phyloP scores from a whole-genome alignment of 1,284 basidiomycete species.

The Rhodotorula sp. region DNA sequence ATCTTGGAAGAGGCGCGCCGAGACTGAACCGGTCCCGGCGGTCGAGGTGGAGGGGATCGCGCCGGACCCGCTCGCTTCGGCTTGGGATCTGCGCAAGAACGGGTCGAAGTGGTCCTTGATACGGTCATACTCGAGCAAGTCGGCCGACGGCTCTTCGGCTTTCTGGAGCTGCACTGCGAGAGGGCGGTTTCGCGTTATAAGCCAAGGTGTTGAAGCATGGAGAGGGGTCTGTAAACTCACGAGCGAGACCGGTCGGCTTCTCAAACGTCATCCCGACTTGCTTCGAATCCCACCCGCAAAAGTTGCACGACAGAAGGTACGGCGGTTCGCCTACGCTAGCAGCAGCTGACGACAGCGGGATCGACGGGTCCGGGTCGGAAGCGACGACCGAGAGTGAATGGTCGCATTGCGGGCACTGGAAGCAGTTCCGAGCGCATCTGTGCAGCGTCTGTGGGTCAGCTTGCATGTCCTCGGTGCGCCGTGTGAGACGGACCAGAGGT shows the following conservation, averaged over 20 bases:
- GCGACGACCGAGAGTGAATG: slow-evolving; percentile 84
- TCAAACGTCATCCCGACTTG: slow-evolving; percentile 89
- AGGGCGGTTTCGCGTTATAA: too few species aligned
- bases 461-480: not conserved
- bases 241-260: slow-evolving; percentile 84
- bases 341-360: slow-evolving; percentile 49
- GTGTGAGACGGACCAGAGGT: too few species aligned
- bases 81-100: slow-evolving; percentile 56
- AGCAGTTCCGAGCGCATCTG: slow-evolving; percentile 97
- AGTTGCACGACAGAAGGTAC: slow-evolving; percentile 85
- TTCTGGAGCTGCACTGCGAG: slow-evolving; percentile 78
- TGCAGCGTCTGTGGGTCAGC: not conserved
- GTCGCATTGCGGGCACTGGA: slow-evolving; percentile 86
- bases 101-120: slow-evolving; percentile 93
- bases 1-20: slow-evolving; percentile 58
- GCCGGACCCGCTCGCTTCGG: slow-evolving; percentile 11
- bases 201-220: too few species aligned
- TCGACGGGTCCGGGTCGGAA: slow-evolving; percentile 67
- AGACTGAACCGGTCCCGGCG: slow-evolving; percentile 54
- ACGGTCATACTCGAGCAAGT: slow-evolving; percentile 81
- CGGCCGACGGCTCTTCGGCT: slow-evolving; percentile 76
- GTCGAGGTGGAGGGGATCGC: slow-evolving; percentile 27
- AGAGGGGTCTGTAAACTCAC: slow-evolving; percentile 30
- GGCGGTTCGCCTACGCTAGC: slow-evolving; percentile 69
- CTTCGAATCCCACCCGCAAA: slow-evolving; percentile 92